Percentiles rank a stretch among this genome's conserved stretches.
Conservation (phyloP, 192 early-diverging fungal species). For the Mortierella alpina region DNA sequence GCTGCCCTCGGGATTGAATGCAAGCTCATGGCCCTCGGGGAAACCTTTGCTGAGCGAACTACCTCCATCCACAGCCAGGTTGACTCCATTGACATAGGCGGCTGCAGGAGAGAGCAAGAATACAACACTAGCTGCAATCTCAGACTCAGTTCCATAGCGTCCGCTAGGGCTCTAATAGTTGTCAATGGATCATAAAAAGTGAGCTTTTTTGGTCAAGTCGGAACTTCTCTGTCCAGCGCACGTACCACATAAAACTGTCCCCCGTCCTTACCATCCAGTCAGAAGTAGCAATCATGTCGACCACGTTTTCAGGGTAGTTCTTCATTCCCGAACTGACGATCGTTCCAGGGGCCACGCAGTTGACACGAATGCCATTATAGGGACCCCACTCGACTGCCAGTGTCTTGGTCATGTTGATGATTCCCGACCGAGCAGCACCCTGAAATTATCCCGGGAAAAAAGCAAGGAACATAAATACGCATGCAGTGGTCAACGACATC, state of each 20-base stretch:
- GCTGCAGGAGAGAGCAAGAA: constrained; percentile 63
- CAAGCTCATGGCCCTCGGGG: constrained; percentile 47
- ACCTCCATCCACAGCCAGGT: constrained; percentile 50
- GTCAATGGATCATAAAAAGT: not conserved
- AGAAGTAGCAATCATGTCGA: constrained; percentile 33
- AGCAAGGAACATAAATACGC: no score
- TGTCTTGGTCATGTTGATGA: constrained; percentile 66
- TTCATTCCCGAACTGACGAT: constrained; percentile 63
- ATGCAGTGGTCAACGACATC: not conserved
- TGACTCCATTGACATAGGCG: constrained; percentile 58
- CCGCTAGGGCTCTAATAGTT: constrained; percentile 55
- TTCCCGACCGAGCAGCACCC: constrained; percentile 63
- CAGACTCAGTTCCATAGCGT: constrained; percentile 63
- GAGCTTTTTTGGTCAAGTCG: no score
- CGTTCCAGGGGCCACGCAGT: constrained; percentile 65
- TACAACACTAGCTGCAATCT: constrained; percentile 60
- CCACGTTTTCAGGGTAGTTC: constrained; percentile 60
- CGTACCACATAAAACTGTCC: not conserved
- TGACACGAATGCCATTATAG: constrained; percentile 60
- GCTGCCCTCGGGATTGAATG: constrained; percentile 48
- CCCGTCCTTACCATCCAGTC: constrained; percentile 48
- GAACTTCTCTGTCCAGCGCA: not conserved
- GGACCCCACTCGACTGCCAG: constrained; percentile 63
- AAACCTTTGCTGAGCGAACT: constrained; percentile 53
- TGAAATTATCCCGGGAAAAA: constrained; percentile 1